These are phyloP conservation scores for Nissolia schottii DNA, from an alignment of 306 rosid genomes.

Conservation along the genomic window DNA sequence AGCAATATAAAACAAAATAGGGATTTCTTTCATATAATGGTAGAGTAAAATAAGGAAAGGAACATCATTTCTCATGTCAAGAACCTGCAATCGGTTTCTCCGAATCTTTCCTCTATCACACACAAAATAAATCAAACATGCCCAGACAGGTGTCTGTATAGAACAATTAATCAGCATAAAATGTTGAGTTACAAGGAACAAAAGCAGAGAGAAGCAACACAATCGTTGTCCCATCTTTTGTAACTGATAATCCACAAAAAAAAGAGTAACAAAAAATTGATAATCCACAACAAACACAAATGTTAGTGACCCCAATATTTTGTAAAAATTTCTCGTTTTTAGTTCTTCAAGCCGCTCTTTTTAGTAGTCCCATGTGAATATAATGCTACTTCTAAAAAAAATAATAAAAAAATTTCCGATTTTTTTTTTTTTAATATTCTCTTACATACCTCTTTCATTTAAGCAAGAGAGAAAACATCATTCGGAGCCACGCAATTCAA, in stretches of 20 bases:
- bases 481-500: background rate
- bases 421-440: background rate
- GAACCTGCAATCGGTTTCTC: constrained; percentile 80
- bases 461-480: background rate
- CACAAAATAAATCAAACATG: constrained; percentile 96
- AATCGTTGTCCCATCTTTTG: constrained; percentile 64
- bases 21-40: background rate
- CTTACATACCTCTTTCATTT: background rate
- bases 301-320: background rate
- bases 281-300: no score
- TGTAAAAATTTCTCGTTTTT: background rate
- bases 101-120: constrained; percentile 86
- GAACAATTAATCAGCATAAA: constrained; percentile 12
- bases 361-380: background rate
- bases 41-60: background rate
- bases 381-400: background rate
- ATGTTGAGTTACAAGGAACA: background rate
- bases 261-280: no score
- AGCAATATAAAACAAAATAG: background rate
- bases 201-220: background rate
- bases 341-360: constrained; percentile 19
- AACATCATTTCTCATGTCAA: constrained; percentile 61
- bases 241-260: background rate
- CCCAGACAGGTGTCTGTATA: constrained; percentile 84
- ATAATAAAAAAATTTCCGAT: background rate